Evolutionary conservation across 106 monocot genomes (phyloP), one percentile per base, ranked within the genome.

Genomic region (Dendrobium chrysotoxum): DNA sequence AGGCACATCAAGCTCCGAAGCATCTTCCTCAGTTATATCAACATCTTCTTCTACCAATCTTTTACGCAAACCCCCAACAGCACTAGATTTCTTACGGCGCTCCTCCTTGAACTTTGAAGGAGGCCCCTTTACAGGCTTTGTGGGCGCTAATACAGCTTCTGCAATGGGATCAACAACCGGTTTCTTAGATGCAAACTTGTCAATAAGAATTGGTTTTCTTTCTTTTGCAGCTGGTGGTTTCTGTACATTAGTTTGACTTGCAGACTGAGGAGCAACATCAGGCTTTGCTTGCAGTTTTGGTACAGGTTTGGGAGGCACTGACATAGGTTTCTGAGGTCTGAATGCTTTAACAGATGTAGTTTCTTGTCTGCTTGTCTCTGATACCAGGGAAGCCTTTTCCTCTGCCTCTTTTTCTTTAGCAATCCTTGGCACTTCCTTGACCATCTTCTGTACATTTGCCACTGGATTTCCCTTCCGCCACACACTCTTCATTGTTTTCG

Each of bases 381-480:
- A 40, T 74, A 74, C 20, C 15, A 74, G 8, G 53, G 80, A 12
- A 46, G 57, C 20, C 50, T 83, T 82, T 38, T 74, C 16, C 66
- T 44, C 85, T 68, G 74, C 80, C 20, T 76, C 80, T 82, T 66
- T 82, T 77, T 53, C 85, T 44, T 79, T 86, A 20, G 83, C 64
- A 13, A 83, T 78, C 72, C 82, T 89, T 0, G 91, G 88, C 10
- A 83, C 25, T 68, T 89, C 91, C 40, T 85, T 99, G 42, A 92
- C 88, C 2, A 88, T 85, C 79, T 86, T 92, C 70, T 93, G 88
- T 15, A 95, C 87, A 79, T 85, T 88, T 1, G 88, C 79, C 68
- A 93, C 91, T 0, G 99, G 89, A 75, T 89, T 93, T 17, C 99
- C 99, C 85, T 91, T 99, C 67, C 88, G 91, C 99, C 99, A 99